Base-by-base conservation (phyloP, 106 monocot species). In the Hemerocallis citrina region DNA sequence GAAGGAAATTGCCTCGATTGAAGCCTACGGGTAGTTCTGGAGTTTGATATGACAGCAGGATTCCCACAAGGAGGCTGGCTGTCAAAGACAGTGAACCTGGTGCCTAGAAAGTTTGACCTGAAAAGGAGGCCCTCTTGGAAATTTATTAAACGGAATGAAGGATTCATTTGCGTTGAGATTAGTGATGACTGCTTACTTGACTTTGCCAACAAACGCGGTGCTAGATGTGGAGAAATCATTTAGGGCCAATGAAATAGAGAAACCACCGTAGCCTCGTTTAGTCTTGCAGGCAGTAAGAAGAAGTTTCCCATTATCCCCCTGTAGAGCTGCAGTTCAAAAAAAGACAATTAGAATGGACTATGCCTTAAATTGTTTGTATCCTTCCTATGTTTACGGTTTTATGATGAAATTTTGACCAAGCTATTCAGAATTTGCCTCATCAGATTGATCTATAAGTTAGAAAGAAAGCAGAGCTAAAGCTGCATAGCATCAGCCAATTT, bases 101-200 rank as follows among this genome's bases (percentile, higher is more conserved):
- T 83, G 3, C 83, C 74, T 3, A 83, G 70, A 52, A 75, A 78
- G 63, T 83, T 83, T 63, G 83, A 83, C 52, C 82, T 82, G 56
- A n/a, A 1, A 54, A 34, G 57, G 28, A 36, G 1, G n/a, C 12
- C 32, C n/a, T 6, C 19, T 34, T 23, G 28, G 45, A 13, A 37
- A 24, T 24, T 19, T 65, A 24, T 31, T 15, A 32, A 30, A 30
- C 29, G 54, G 15, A n/a, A 21, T 31, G 5, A 12, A 5, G 15
- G 32, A 7, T 8, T 1, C 6, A 55, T 31, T 31, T 31, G 15
- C 54, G 4, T 24, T 55, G 15, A 31, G 54, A 32, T 5, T 44
- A 10, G 4, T 32, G 16, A 32, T 16, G 54, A n/a, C 32, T 32
- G 32, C 31, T 21, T 61, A 62, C 77, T 73, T 78, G 37, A 78